Conservation (phyloP, 2,329 filamentous ascomycete species). For the Fusarium anguioides region DNA sequence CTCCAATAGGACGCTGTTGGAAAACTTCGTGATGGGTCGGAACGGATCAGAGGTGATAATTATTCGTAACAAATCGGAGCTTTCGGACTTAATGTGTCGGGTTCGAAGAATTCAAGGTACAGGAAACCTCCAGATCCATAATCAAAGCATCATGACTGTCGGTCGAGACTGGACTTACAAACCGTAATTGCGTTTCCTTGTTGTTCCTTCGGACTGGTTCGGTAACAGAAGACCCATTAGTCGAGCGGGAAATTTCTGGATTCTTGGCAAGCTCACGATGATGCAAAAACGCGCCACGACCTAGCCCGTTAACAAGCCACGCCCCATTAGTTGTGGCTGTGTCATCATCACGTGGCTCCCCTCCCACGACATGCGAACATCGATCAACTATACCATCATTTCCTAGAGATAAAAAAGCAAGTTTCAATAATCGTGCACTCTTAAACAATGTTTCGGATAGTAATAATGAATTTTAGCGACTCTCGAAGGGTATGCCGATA, state of each 20-base stretch:
- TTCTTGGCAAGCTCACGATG: slow-evolving; percentile 26
- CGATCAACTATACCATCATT: not conserved
- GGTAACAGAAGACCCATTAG: slow-evolving; percentile 11
- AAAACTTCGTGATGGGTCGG: slow-evolving; percentile 27
- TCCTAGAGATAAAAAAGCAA: not conserved
- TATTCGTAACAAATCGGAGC: slow-evolving; percentile 35
- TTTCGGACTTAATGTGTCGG: slow-evolving; percentile 35
- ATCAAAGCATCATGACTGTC: slow-evolving; percentile 25
- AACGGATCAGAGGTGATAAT: slow-evolving; percentile 30
- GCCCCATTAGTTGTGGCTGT: not conserved
- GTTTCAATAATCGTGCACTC: not conserved
- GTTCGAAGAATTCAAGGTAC: slow-evolving; percentile 16
- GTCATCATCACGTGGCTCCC: slow-evolving; percentile 29
- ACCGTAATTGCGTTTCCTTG: slow-evolving; percentile 6
- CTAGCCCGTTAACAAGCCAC: not conserved
- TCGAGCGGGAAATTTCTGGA: slow-evolving; percentile 28
- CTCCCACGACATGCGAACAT: not conserved
- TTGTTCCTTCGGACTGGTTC: slow-evolving; percentile 13
- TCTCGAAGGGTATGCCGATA: not conserved
- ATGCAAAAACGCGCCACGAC: slow-evolving; percentile 42
- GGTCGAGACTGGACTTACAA: not conserved
- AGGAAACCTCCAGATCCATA: slow-evolving; percentile 3
- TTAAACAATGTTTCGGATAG: slow-evolving; percentile 11
- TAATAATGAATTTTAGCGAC: not conserved
- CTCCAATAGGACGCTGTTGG: slow-evolving; percentile 1